Percentiles rank a stretch among this genome's conserved stretches.
Conservation (phyloP, 345 rosid genomes). For the Syzygium grande region DNA sequence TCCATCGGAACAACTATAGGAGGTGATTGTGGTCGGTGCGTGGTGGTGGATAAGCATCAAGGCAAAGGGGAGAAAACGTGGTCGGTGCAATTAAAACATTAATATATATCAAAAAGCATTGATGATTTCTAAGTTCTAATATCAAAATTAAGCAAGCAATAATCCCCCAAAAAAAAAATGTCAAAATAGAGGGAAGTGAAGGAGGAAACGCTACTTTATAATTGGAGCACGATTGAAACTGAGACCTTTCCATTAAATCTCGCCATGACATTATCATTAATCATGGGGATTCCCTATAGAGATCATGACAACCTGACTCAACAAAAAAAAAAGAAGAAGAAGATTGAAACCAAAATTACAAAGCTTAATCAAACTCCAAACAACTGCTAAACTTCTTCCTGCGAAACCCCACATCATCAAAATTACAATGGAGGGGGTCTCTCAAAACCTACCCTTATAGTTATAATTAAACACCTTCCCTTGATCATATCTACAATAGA, state of each 20-base stretch:
- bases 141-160: not conserved
- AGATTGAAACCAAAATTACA: not conserved
- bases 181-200: not conserved
- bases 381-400: not conserved
- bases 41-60: not conserved
- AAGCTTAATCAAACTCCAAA: not conserved
- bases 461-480: not conserved
- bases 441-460: not conserved
- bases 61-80: not conserved
- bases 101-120: not conserved
- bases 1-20: not conserved
- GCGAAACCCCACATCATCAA: not conserved
- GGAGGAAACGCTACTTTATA: not conserved
- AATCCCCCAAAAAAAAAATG: not conserved
- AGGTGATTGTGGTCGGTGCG: not conserved
- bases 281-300: conserved; percentile 25
- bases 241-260: conserved; percentile 13
- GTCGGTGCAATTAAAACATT: not conserved
- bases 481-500: conserved; percentile 1
- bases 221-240: not conserved
- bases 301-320: not conserved
- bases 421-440: not conserved
- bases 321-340: not conserved
- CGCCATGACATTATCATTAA: conserved; percentile 14
- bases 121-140: not conserved